phyloP scores from a whole-genome alignment of 768 basidiomycete species.

The Pisolithus microcarpus region DNA sequence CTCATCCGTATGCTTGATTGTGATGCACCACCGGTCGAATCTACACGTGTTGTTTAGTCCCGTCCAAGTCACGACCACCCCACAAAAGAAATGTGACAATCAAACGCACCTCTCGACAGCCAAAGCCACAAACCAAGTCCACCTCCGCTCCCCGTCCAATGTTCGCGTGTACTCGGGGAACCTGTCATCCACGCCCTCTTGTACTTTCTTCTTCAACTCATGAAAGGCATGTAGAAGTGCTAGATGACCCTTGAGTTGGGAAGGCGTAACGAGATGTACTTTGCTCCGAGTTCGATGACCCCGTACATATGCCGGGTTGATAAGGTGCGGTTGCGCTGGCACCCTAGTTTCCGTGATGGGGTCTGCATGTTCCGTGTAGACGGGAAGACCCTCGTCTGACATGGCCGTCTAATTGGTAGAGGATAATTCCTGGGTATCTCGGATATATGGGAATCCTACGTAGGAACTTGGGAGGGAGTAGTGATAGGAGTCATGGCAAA shows the following conservation, averaged over 20 bases:
- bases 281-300: neutral
- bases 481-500: too few species aligned
- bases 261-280: conserved; percentile 13
- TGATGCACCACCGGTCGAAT: conserved; percentile 29
- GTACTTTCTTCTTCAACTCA: conserved; percentile 15
- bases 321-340: too few species aligned
- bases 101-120: conserved; percentile 30
- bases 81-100: neutral
- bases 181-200: conserved; percentile 7
- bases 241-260: conserved; percentile 27
- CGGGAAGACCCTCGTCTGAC: too few species aligned
- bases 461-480: too few species aligned
- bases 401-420: too few species aligned
- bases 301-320: neutral
- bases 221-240: conserved; percentile 23
- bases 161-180: conserved; percentile 8
- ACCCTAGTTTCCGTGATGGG: too few species aligned
- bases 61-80: too few species aligned
- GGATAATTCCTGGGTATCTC: too few species aligned
- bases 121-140: conserved; percentile 33
- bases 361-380: too few species aligned
- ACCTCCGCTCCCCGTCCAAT: conserved; percentile 24
- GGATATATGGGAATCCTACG: too few species aligned
- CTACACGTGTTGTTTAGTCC: conserved; percentile 9
- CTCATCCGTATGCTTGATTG: neutral